Percentiles rank a stretch among this genome's conserved stretches.
These are phyloP conservation scores for Pythium volutum DNA, from an alignment of 352 stramenopile species.

Conservation along the genomic window DNA sequence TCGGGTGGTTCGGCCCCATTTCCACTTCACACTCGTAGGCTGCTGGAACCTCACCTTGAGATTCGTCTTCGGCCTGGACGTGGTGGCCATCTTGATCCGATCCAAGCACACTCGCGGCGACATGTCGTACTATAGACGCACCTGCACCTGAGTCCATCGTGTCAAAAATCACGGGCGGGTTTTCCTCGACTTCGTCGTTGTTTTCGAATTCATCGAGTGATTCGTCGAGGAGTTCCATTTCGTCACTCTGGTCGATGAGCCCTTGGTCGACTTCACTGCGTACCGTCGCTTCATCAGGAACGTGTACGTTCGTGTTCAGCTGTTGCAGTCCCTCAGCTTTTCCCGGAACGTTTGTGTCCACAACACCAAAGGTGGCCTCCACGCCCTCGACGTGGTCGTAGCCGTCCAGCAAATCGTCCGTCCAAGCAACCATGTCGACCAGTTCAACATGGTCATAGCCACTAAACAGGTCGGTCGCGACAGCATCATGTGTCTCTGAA, in stretches of 20 bases:
- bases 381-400: conserved; percentile 19
- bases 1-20: too few relatives aligned
- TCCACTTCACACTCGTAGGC: background rate
- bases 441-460: conserved; percentile 41
- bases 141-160: too few relatives aligned
- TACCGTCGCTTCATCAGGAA: background rate
- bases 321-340: background rate
- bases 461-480: conserved; percentile 25
- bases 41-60: background rate
- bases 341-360: background rate
- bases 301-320: background rate
- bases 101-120: too few relatives aligned
- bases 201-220: background rate
- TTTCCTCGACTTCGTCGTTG: background rate
- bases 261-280: too few relatives aligned
- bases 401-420: background rate
- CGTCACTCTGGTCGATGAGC: too few relatives aligned
- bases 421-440: background rate
- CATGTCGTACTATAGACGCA: too few relatives aligned
- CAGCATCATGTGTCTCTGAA: background rate
- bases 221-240: background rate
- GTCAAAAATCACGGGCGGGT: too few relatives aligned
- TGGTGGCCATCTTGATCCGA: too few relatives aligned
- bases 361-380: background rate
- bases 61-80: background rate